Evolutionary conservation across 768 basidiomycete genomes (phyloP).

Genomic region (Lenzites betulinus): DNA sequence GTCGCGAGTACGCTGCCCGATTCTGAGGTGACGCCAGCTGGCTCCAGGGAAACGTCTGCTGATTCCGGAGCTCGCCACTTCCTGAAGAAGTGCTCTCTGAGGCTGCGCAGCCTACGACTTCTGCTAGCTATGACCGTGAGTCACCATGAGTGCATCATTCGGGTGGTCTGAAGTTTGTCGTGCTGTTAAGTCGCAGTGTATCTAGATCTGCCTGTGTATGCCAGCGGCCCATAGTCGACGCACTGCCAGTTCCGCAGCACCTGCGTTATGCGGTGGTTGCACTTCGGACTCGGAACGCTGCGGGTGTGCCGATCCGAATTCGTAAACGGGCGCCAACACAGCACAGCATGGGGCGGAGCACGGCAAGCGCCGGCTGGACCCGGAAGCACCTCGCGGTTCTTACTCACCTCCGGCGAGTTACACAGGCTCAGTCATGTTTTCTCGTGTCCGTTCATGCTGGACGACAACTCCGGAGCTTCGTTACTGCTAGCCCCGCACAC

Average conservation of each 20-base stretch:
- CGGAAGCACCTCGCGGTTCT: slow-evolving; percentile 8
- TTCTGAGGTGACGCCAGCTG: no score
- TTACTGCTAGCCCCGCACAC: neutral
- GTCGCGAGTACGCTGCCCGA: no score
- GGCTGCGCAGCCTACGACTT: no score
- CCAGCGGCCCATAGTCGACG: neutral
- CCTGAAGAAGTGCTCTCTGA: no score
- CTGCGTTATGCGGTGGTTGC: no score
- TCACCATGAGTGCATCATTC: no score
- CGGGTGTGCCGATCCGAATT: neutral
- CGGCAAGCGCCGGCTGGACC: neutral
- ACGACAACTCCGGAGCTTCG: neutral
- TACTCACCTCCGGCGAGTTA: slow-evolving; percentile 14
- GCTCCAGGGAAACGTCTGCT: no score
- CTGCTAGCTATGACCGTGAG: no score
- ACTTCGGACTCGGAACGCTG: neutral
- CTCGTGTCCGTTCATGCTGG: slow-evolving; percentile 1
- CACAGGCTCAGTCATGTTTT: slow-evolving; percentile 15
- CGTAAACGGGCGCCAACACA: neutral
- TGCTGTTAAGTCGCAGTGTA: no score
- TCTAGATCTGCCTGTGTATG: no score
- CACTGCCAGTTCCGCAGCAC: neutral
- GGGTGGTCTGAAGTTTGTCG: no score
- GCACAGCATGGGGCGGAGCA: slow-evolving; percentile 13
- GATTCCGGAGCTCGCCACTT: no score